Evolutionary conservation across 208 protist species (phyloP), one percentile per base, ranked within the genome.

Genomic region (Trypanosoma mega): DNA sequence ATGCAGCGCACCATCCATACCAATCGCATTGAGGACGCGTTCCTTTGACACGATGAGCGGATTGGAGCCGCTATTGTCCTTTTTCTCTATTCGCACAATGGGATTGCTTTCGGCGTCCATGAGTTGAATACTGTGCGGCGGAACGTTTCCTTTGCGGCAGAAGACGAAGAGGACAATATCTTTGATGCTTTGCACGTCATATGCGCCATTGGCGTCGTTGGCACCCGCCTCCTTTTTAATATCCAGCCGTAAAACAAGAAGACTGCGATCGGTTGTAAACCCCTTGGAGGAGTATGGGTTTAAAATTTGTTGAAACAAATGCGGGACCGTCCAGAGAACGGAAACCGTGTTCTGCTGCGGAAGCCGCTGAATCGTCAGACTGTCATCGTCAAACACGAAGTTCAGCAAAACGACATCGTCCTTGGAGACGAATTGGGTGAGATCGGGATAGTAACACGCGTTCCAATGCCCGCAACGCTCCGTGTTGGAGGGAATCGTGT

Each of bases 401-500:
- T 68, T 53, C 21, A 94, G 66, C 21, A 64, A 41, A 12, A 93
- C 68, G 12, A 54, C 74, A 62, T 93, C 85, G 34, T 83, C 70
- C 2, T 45, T 36, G n/a, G 69, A 72, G 36, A 91, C 33, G 54
- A 92, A 87, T 3, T 31, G 52, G 33, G 66, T 70, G 47, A 94
- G 54, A 53, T 92, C 82, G 0, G 29, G 2, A 36, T 72, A 62
- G 34, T 58, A 77, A 68, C 82, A 89, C 47, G 92, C 80, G 55
- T 91, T 91, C 78, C 84, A 91, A 64, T 96, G 87, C 5, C 90
- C 90, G 65, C 90, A 96, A 3, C 90, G 83, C 68, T 94, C 76
- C 31, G 80, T 73, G n/a, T 80, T 68, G 0, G 47, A 43, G 3
- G 86, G 87, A 47, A 94, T 91, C 2, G 82, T 91, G 73, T 96